Percentiles rank a stretch among this genome's conserved stretches.
Evolutionary conservation across 305 asterid species (phyloP).

Genomic region (Striga hermonthica): DNA sequence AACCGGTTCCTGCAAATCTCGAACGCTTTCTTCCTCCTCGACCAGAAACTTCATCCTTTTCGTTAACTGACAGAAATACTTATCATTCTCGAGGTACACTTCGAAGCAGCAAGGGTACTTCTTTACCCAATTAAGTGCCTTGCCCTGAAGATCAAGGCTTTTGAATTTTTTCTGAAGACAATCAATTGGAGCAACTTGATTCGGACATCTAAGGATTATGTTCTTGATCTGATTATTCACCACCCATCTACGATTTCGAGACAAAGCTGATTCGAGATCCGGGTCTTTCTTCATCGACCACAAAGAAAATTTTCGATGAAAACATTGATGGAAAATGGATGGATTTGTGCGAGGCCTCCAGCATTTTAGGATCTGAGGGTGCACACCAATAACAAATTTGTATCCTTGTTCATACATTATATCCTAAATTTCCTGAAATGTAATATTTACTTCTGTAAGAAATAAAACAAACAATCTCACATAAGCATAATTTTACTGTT

Average conservation of each 20-base stretch:
- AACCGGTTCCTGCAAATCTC: conserved; percentile 58
- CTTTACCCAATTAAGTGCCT: conserved; percentile 82
- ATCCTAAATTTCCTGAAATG: not conserved
- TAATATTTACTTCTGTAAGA: too few species aligned
- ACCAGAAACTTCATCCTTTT: conserved; percentile 65
- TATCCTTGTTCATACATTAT: not conserved
- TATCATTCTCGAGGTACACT: conserved; percentile 52
- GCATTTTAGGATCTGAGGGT: conserved; percentile 28
- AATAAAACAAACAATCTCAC: too few species aligned
- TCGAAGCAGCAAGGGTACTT: conserved; percentile 92
- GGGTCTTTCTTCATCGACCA: conserved; percentile 99
- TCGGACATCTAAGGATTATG: conserved; percentile 65
- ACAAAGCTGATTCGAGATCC: conserved; percentile 71
- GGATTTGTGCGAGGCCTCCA: conserved; percentile 27
- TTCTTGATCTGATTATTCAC: conserved; percentile 87
- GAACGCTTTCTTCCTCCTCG: conserved; percentile 81
- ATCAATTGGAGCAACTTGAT: conserved; percentile 51
- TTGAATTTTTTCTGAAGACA: conserved; percentile 79
- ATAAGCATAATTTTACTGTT: too few species aligned
- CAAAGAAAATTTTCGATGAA: conserved; percentile 47
- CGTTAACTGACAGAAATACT: conserved; percentile 58
- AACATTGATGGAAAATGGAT: conserved; percentile 25
- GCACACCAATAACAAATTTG: conserved; percentile 31
- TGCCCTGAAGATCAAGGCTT: conserved; percentile 78
- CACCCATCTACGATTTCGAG: conserved; percentile 84